Conservation (phyloP, 2,329 filamentous ascomycete genomes). For the Aspergillus nomiae region DNA sequence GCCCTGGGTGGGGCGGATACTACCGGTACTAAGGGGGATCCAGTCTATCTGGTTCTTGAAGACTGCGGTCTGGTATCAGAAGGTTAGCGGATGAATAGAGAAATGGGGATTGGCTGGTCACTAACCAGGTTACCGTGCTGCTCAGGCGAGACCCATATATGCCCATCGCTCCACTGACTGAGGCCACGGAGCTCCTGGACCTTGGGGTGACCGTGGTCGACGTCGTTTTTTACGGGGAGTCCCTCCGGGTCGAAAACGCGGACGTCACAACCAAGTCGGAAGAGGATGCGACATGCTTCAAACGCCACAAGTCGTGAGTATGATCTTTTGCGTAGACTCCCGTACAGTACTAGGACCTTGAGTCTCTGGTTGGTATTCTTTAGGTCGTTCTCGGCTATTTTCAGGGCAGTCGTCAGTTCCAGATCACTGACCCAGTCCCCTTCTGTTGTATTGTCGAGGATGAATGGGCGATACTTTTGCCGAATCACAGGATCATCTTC, state of each 20-base stretch:
- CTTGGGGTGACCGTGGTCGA: slow-evolving; percentile 58
- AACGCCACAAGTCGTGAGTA: slow-evolving; percentile 63
- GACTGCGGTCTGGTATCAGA: slow-evolving; percentile 55
- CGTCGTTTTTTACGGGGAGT: slow-evolving; percentile 65
- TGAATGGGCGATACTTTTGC: slow-evolving; percentile 59
- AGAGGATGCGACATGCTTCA: slow-evolving; percentile 63
- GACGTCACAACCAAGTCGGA: slow-evolving; percentile 67
- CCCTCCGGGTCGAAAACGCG: slow-evolving; percentile 61
- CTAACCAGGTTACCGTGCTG: slow-evolving; percentile 65
- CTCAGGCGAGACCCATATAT: slow-evolving; percentile 67
- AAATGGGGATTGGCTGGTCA: neutral
- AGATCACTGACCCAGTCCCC: slow-evolving; percentile 60
- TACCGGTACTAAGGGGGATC: slow-evolving; percentile 65
- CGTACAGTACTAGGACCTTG: slow-evolving; percentile 63
- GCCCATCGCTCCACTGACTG: slow-evolving; percentile 66
- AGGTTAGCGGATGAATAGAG: neutral
- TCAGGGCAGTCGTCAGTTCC: slow-evolving; percentile 56
- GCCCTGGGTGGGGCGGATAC: slow-evolving; percentile 66
- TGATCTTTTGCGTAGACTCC: slow-evolving; percentile 59
- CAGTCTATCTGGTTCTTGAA: slow-evolving; percentile 74
- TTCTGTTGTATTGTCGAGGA: slow-evolving; percentile 44
- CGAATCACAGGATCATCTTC: slow-evolving; percentile 54
- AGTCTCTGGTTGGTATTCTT: slow-evolving; percentile 44
- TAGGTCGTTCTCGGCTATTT: slow-evolving; percentile 55
- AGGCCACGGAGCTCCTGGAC: slow-evolving; percentile 65